A percentile compares a stretch with the other conserved stretches of the same genome.
Conservation (phyloP, 495 filamentous ascomycete species). For the Penicillium fimorum region DNA sequence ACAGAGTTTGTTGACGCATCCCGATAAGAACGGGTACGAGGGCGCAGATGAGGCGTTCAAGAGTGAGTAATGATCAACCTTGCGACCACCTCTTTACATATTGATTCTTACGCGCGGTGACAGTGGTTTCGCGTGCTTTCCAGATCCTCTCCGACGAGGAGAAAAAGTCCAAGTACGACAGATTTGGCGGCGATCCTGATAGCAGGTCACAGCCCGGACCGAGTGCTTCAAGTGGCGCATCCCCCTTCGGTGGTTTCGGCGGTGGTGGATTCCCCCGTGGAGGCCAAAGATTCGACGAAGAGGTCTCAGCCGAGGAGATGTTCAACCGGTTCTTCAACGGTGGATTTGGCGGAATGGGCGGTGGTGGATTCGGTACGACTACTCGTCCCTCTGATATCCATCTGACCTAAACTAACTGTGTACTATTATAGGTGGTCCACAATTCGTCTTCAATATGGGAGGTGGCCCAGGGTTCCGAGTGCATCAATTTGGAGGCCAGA, state of each 20-base stretch:
- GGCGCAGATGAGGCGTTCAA: conserved; percentile 98
- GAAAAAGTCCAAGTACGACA: conserved; percentile 83
- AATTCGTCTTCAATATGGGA: conserved; percentile 90
- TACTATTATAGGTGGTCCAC: conserved; percentile 56
- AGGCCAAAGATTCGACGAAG: conserved; percentile 68
- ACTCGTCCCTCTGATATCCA: neutral
- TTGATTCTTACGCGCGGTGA: conserved; percentile 9
- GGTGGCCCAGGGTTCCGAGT: conserved; percentile 79
- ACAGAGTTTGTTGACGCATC: conserved; percentile 87
- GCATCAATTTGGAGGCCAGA: conserved; percentile 76
- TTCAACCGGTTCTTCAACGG: conserved; percentile 92
- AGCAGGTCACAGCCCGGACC: conserved; percentile 68
- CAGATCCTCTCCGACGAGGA: conserved; percentile 90
- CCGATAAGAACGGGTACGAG: conserved; percentile 98
- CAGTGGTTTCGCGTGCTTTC: conserved; percentile 91
- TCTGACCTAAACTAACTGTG: neutral
- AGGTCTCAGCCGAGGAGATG: conserved; percentile 94
- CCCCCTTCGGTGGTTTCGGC: conserved; percentile 69
- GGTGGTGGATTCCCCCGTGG: conserved; percentile 55
- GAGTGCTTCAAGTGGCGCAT: conserved; percentile 43
- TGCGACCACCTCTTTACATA: neutral
- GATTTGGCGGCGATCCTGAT: conserved; percentile 88
- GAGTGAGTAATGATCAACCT: conserved; percentile 46
- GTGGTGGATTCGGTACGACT: conserved; percentile 61
- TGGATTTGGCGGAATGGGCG: conserved; percentile 49